Evolutionary conservation across 371 early-diverging fungal species (phyloP).

Genomic region (Mortierella sp.): DNA sequence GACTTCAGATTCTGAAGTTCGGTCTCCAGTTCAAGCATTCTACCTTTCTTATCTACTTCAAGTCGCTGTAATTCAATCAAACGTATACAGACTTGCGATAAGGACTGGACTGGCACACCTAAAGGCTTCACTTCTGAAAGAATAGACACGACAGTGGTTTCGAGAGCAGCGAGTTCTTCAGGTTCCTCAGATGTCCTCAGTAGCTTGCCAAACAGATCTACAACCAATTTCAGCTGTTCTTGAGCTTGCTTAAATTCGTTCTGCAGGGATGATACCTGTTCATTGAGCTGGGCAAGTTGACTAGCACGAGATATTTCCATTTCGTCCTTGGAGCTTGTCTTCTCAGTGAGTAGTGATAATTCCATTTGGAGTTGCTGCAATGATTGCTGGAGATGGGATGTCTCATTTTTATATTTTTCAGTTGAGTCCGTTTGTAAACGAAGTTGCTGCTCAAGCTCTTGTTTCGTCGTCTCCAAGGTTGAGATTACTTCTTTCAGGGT

Average conservation of each 20-base stretch:
- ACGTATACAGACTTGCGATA: constrained; percentile 5
- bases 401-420: constrained; percentile 1
- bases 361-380: constrained; percentile 14
- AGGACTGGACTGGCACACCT: constrained; percentile 11
- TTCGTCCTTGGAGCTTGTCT: background rate
- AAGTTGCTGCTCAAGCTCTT: background rate
- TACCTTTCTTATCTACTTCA: background rate
- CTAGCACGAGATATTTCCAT: background rate
- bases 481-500: background rate
- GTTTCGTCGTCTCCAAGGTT: background rate
- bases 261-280: background rate
- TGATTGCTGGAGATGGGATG: background rate
- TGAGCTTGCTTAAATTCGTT: constrained; percentile 4
- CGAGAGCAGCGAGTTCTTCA: constrained; percentile 12
- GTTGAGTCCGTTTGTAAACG: background rate
- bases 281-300: background rate
- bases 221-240: constrained; percentile 14
- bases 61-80: constrained; percentile 9
- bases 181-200: constrained; percentile 10
- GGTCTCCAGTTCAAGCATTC: constrained; percentile 10
- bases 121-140: constrained; percentile 16
- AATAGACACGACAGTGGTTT: constrained; percentile 10
- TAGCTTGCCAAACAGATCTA: constrained; percentile 20
- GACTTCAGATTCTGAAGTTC: constrained; percentile 11
- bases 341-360: background rate